Conservation (phyloP, 2,329 filamentous ascomycete genomes). For the Xylaria sp. region DNA sequence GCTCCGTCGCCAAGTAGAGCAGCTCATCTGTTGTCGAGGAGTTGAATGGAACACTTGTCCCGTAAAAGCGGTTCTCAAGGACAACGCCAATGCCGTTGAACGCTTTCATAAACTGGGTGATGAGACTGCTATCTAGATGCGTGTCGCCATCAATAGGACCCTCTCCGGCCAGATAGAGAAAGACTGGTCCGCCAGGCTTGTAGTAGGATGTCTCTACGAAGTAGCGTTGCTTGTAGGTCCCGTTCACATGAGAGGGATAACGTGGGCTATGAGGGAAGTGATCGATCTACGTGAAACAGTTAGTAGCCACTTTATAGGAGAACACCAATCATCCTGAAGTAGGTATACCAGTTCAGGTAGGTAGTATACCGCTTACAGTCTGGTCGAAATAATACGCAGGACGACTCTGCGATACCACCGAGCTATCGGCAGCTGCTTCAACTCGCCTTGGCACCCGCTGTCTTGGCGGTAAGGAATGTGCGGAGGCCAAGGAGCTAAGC, state of each 20-base stretch:
- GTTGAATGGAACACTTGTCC: constrained; percentile 60
- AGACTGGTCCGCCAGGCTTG: constrained; percentile 59
- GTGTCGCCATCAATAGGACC: constrained; percentile 59
- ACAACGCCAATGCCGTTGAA: constrained; percentile 63
- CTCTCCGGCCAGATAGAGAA: constrained; percentile 52
- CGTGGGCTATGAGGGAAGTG: constrained; percentile 55
- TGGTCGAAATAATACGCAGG: constrained; percentile 37
- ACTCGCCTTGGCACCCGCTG: constrained; percentile 22
- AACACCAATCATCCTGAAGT: background rate
- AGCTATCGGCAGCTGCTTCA: constrained; percentile 7
- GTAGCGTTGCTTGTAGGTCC: constrained; percentile 66
- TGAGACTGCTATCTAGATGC: constrained; percentile 32
- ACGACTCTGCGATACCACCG: constrained; percentile 19
- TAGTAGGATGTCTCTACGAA: constrained; percentile 66
- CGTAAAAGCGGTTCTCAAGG: constrained; percentile 65
- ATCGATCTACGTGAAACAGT: constrained; percentile 52
- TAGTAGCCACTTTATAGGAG: background rate
- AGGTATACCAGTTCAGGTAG: background rate
- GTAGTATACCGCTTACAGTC: constrained; percentile 19
- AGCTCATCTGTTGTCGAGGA: constrained; percentile 62
- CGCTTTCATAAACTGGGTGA: constrained; percentile 23
- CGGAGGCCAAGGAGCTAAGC: constrained; percentile 31
- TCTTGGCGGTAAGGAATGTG: constrained; percentile 24
- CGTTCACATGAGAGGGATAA: constrained; percentile 54
- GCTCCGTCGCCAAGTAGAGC: constrained; percentile 61